Evolutionary conservation across 768 basidiomycete genomes (phyloP).

Genomic region (Pleurotus platypus): DNA sequence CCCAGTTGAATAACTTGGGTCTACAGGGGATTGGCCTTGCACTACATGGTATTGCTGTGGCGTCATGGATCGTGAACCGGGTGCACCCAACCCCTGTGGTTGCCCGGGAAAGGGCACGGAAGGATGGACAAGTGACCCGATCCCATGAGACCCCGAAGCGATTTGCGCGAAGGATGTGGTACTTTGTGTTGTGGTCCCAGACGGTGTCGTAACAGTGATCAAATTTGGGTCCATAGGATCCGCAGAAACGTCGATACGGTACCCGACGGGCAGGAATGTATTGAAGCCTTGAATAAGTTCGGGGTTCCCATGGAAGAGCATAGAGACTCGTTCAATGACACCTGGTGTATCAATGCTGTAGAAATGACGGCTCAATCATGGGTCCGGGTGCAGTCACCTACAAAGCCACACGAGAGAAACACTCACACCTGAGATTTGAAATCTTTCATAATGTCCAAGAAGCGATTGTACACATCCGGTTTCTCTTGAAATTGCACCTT

Average conservation of each 20-base stretch:
- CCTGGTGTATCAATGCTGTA: conserved; percentile 76
- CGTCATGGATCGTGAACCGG: conserved; percentile 52
- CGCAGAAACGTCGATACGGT: conserved; percentile 28
- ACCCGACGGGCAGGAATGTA: conserved; percentile 75
- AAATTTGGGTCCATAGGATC: conserved; percentile 68
- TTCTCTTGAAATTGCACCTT: conserved; percentile 87
- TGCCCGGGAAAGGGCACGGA: conserved; percentile 30
- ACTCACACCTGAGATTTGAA: conserved; percentile 94
- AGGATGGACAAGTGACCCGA: conserved; percentile 23
- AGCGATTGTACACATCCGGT: conserved; percentile 93
- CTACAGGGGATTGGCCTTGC: conserved; percentile 30
- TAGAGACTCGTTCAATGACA: conserved; percentile 73
- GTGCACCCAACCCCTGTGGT: conserved; percentile 27
- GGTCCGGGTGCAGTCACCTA: not conserved
- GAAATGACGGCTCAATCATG: not conserved
- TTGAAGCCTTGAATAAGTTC: conserved; percentile 79
- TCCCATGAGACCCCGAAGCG: conserved; percentile 25
- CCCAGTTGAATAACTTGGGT: conserved; percentile 44
- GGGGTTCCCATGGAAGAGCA: conserved; percentile 69
- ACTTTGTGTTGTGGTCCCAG: conserved; percentile 66
- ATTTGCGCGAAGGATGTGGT: conserved; percentile 35
- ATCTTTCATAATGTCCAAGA: conserved; percentile 98
- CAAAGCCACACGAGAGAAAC: conserved; percentile 1
- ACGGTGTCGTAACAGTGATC: conserved; percentile 80
- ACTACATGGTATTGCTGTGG: conserved; percentile 42